Percentiles rank a stretch among this genome's conserved stretches.
Conservation (phyloP, 164 flowering plant genomes). For the Vitis rupestris region DNA sequence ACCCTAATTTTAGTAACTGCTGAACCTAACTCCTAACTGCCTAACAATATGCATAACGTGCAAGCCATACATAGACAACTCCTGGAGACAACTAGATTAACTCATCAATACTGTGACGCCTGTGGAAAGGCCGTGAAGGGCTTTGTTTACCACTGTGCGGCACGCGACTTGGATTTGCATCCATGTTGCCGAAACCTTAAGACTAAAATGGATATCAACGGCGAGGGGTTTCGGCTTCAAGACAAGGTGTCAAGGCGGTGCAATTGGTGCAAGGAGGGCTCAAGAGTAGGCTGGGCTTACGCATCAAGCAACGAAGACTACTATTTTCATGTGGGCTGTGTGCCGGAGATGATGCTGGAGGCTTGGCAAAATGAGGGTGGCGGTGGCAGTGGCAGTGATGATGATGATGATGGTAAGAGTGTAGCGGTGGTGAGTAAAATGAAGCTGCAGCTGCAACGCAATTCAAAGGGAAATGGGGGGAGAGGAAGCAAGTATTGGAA, state of each 20-base stretch:
- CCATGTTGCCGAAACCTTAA: constrained; percentile 12
- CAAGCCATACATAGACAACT: no score
- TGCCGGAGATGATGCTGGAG: constrained; percentile 5
- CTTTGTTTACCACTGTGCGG: constrained; percentile 7
- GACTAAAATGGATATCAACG: background rate
- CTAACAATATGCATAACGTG: no score
- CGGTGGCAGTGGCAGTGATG: no score
- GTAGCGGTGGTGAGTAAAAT: no score
- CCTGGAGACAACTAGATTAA: no score
- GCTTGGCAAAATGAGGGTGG: no score
- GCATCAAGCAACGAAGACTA: constrained; percentile 2
- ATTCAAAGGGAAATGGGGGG: no score
- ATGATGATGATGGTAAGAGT: no score
- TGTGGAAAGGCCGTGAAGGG: constrained; percentile 12
- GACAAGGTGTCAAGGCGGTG: constrained; percentile 1
- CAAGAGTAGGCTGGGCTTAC: constrained; percentile 16
- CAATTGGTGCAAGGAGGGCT: background rate
- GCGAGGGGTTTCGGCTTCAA: background rate
- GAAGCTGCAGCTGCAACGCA: no score
- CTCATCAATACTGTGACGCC: constrained; percentile 12
- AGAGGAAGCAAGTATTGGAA: no score
- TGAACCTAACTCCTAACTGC: no score
- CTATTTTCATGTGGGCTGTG: constrained; percentile 11
- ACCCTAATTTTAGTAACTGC: no score
- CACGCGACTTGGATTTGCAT: constrained; percentile 6